Base-by-base conservation (phyloP, 352 stramenopile genomes). In the Pythium monospermum region DNA sequence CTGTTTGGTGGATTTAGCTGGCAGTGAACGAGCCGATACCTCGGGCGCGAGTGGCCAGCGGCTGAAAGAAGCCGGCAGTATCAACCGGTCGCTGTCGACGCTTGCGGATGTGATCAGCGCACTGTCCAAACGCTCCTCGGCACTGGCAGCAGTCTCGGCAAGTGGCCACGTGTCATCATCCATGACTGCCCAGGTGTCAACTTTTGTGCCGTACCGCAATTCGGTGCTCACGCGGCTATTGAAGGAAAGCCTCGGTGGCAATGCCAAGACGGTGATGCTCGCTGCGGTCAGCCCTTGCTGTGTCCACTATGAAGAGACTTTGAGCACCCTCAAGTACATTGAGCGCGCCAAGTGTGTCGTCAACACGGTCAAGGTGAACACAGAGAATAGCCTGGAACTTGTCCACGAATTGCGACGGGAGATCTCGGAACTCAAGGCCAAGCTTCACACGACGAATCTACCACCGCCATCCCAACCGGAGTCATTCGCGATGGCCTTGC, bases 121-220 rank as follows among this genome's bases (percentile, higher is more conserved):
- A 31, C 47, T 91, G 4, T 73, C 76, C 0, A 78, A 73, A 50
- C 64, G 70, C 12, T 43, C 61, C 7, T 33, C 39, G 15, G 33
- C 52, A 2, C 10, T 51, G 12, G n/a, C 26, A 16, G 37, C 45
- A 44, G 42, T n/a, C n/a, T n/a, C 7, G 26, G 38, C 4, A 6
- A 31, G 27, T 4, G 8, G n/a, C 2, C 11, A 21, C 19, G 23
- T 2, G 26, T 21, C 5, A 23, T 6, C 19, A 22, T 27, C 33
- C 23, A 41, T 39, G n/a, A 22, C 49, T 40, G 80, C 35, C 58
- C 39, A 56, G 10, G 27, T 35, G 0, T 54, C 53, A n/a, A 19
- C 42, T 48, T 94, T 87, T 56, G 70, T 95, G 15, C 88, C 89
- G 1, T 97, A 96, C 44, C 75, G 88, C 21, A 96, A 96, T 56